These are phyloP conservation scores for Populus hybrid DNA, from an alignment of 441 rosid species.

Conservation along the genomic window DNA sequence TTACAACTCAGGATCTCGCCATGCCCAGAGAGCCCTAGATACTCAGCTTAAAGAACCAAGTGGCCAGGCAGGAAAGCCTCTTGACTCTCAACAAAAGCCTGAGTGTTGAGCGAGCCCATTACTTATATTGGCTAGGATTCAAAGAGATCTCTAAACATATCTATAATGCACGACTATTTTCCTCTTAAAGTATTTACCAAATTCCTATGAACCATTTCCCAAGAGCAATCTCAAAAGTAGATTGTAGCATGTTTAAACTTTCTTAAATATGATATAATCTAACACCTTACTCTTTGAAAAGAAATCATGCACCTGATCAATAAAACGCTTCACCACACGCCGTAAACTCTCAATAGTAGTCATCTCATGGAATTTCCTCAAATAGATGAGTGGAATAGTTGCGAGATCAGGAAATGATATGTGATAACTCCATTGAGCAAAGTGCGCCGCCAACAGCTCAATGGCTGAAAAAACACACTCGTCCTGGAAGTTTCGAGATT, in stretches of 20 bases:
- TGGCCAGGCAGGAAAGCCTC: background rate
- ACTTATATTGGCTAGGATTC: background rate
- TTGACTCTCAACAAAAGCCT: background rate
- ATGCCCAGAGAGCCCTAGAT: background rate
- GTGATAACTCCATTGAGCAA: slow-evolving; percentile 88
- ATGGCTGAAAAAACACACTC: slow-evolving; percentile 55
- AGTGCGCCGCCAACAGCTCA: slow-evolving; percentile 73
- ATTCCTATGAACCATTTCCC: background rate
- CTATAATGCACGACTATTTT: background rate
- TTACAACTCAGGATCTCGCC: background rate
- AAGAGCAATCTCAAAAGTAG: background rate
- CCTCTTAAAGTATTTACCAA: background rate
- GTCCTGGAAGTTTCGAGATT: slow-evolving; percentile 77
- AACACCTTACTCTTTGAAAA: background rate
- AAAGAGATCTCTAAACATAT: background rate
- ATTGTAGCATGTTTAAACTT: background rate
- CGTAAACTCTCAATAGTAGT: slow-evolving; percentile 53
- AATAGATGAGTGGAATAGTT: slow-evolving; percentile 61
- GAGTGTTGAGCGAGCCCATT: background rate
- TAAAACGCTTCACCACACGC: slow-evolving; percentile 63
- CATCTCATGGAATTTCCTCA: slow-evolving; percentile 63
- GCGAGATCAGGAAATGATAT: slow-evolving; percentile 96
- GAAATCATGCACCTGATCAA: slow-evolving; percentile 55
- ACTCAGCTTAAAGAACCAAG: background rate
- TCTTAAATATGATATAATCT: background rate